Percentiles rank a stretch among this genome's conserved stretches.
Evolutionary conservation across 345 rosid species (phyloP).

Genomic region (Nasturtium officinale): DNA sequence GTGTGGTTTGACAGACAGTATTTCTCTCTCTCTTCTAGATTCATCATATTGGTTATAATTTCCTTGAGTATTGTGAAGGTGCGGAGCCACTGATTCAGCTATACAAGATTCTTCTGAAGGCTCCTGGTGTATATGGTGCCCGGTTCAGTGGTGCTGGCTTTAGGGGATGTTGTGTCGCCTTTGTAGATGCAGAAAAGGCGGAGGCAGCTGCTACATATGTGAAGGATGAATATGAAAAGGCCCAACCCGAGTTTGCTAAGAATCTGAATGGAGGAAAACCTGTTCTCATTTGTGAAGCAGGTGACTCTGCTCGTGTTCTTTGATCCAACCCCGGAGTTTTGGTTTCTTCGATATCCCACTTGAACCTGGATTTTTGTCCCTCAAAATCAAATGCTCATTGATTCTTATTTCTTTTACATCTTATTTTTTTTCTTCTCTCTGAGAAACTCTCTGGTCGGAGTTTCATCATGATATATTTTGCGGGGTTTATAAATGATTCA

Average conservation of each 20-base stretch:
- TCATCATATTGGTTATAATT: slow-evolving; percentile 4
- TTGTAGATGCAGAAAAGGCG: slow-evolving; percentile 63
- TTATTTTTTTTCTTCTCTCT: no score
- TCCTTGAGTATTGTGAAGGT: slow-evolving; percentile 49
- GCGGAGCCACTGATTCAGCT: slow-evolving; percentile 80
- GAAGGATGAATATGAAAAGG: slow-evolving; percentile 56
- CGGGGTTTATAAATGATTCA: background rate
- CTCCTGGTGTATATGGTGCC: slow-evolving; percentile 83
- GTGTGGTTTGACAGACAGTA: background rate
- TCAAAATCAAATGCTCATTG: background rate
- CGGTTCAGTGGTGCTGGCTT: slow-evolving; percentile 97
- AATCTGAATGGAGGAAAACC: slow-evolving; percentile 49
- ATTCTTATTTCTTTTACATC: no score
- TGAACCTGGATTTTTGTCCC: background rate
- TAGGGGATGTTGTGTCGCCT: slow-evolving; percentile 86
- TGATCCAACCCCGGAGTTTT: slow-evolving; percentile 31
- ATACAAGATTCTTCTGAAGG: slow-evolving; percentile 63
- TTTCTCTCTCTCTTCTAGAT: background rate
- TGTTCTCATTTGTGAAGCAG: slow-evolving; percentile 72
- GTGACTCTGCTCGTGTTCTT: slow-evolving; percentile 68
- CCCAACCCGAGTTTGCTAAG: slow-evolving; percentile 67
- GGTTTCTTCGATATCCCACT: background rate
- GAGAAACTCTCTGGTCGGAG: slow-evolving; percentile 8
- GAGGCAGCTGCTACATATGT: slow-evolving; percentile 69
- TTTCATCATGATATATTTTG: background rate